These are phyloP conservation scores for Blastobotrys chiropterorum DNA, from an alignment of 805 yeast genomes.

Conservation along the genomic window DNA sequence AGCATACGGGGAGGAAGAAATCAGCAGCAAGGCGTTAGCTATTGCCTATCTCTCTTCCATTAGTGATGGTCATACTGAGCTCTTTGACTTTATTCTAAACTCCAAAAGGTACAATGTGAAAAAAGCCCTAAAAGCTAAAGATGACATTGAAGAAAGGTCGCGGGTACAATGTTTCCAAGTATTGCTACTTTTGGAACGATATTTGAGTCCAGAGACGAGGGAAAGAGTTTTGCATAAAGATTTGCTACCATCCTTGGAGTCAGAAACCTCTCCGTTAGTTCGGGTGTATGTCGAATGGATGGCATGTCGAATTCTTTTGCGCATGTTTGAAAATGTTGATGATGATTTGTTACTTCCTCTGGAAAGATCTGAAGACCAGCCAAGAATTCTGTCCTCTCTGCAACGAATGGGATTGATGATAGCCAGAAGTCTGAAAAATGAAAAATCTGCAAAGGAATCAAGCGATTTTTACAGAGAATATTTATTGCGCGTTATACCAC, in stretches of 20 bases:
- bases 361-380: conserved; percentile 30
- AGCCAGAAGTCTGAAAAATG: conserved; percentile 37
- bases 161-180: conserved; percentile 56
- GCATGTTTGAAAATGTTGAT: conserved; percentile 23
- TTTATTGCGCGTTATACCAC: conserved; percentile 52
- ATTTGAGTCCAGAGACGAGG: conserved; percentile 25
- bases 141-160: conserved; percentile 62
- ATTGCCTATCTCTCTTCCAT: conserved; percentile 39
- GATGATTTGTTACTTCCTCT: conserved; percentile 12
- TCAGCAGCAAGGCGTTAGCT: conserved; percentile 45
- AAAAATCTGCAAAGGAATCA: conserved; percentile 20
- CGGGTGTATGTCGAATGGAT: conserved; percentile 80
- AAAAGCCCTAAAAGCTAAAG: conserved; percentile 45
- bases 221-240: conserved; percentile 23
- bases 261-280: conserved; percentile 73
- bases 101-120: conserved; percentile 39
- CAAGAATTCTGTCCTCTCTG: conserved; percentile 53
- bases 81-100: conserved; percentile 31
- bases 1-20: conserved; percentile 55
- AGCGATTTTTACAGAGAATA: conserved; percentile 36
- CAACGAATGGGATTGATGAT: conserved; percentile 57
- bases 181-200: conserved; percentile 37
- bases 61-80: conserved; percentile 8
- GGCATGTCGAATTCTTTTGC: conserved; percentile 40
- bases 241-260: conserved; percentile 37